phyloP scores from a whole-genome alignment of 2,329 filamentous ascomycete genomes.

The Plenodomus lindquistii region DNA sequence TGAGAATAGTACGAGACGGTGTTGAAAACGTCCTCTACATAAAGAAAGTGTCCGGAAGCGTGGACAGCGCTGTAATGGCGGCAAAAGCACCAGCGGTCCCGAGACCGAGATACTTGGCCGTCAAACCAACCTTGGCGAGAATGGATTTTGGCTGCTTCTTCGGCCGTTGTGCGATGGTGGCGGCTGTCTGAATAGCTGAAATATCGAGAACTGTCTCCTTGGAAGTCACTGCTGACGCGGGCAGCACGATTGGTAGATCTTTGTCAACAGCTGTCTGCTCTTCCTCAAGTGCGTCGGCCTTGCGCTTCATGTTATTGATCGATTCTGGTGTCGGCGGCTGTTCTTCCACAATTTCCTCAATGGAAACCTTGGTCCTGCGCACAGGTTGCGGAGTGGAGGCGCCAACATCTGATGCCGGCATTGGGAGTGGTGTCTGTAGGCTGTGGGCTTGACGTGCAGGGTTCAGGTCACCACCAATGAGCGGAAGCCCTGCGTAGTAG shows the following conservation, averaged over 20 bases:
- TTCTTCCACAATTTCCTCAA: slow-evolving; percentile 39
- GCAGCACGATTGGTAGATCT: not conserved
- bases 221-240: not conserved
- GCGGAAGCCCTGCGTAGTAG: not conserved
- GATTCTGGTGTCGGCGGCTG: slow-evolving; percentile 37
- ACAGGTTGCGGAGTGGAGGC: slow-evolving; percentile 16
- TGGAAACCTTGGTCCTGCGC: slow-evolving; percentile 34
- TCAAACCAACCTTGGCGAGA: not conserved
- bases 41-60: not conserved
- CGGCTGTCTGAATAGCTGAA: not conserved
- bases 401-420: slow-evolving; percentile 9
- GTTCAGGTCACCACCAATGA: not conserved
- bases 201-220: not conserved
- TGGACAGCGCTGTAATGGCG: not conserved
- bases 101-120: not conserved
- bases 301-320: slow-evolving; percentile 35
- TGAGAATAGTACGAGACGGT: not conserved
- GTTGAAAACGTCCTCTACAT: not conserved
- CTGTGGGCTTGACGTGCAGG: slow-evolving; percentile 5
- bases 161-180: not conserved
- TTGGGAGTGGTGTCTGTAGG: slow-evolving; percentile 25
- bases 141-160: not conserved
- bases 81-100: not conserved
- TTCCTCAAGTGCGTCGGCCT: slow-evolving; percentile 31
- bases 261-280: slow-evolving; percentile 3